Conservation (phyloP, 345 rosid species). For the Corymbia maculata region DNA sequence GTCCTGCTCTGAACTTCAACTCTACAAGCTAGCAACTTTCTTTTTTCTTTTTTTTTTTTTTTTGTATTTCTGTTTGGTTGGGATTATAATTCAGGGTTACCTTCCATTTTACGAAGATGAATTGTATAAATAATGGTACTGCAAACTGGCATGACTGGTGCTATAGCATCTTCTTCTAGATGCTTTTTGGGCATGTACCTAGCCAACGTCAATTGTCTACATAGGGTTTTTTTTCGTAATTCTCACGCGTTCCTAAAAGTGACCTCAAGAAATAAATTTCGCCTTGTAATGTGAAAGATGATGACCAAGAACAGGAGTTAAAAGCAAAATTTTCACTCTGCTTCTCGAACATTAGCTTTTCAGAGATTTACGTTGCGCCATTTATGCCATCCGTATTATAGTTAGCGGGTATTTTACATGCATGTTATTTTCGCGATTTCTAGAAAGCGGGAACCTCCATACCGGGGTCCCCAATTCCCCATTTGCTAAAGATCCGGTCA, state of each 20-base stretch:
- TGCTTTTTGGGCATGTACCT: neutral
- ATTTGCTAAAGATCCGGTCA: neutral
- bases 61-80: neutral
- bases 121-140: neutral
- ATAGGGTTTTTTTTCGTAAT: neutral
- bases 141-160: neutral
- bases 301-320: neutral
- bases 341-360: neutral
- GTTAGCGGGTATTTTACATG: neutral
- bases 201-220: neutral
- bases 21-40: neutral
- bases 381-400: neutral
- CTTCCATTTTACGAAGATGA: neutral
- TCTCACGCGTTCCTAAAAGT: neutral
- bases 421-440: neutral
- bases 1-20: neutral
- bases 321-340: neutral
- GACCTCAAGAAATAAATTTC: neutral
- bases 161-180: neutral
- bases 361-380: neutral
- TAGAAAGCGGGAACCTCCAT: neutral
- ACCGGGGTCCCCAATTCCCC: neutral
- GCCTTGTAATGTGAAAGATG: neutral
- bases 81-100: neutral
- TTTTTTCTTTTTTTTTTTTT: neutral